Evolutionary conservation across 2,329 filamentous ascomycete species (phyloP), one percentile per base, ranked within the genome.

Genomic region (Apiospora pterosperma): DNA sequence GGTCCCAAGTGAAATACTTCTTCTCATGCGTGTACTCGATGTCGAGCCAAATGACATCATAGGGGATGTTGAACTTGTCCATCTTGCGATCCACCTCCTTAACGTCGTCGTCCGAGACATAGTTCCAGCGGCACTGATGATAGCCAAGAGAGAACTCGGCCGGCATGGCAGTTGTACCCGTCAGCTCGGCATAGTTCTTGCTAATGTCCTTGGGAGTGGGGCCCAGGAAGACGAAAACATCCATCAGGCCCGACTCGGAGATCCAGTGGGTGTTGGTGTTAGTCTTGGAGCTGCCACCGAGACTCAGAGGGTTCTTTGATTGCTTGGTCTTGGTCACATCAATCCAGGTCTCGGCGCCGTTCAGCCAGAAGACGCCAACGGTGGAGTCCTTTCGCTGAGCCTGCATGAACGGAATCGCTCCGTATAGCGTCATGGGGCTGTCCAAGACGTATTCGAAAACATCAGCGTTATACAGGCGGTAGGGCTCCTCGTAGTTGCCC

Each of bases 61-160:
- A 99, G 0, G 96, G 96, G 63, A 99, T 97, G 75, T 92, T 90
- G 79, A 90, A 88, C 80, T 96, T 96, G 81, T 98, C 94, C 81
- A 99, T 97, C 76, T 96, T 97, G 69, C 92, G 89, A 76, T 98
- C 94, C 48, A 99, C 95, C 73, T 98, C 94, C 77, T 92, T 96
- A 65, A 99, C 94, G 78, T 99, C 96, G 69, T 97, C 93, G 72
- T 97, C 95, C 1, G 93, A 96, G 64, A 97, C 90, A 76, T 99
- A 99, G 80, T 99, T 99, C 96, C 96, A 99, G 71, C 96, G 91
- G 77, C 96, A 98, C 77, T 99, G 96, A 75, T 99, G 96, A 78
- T 98, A 97, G 14, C 88, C 96, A 69, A 99, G 88, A 2, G 95
- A 86, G 72, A 97, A 97, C 68, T 96, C 91, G 73, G 97, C 93